Conservation (phyloP, 1,139 yeast genomes). For the Lipomyces yarrowii region DNA sequence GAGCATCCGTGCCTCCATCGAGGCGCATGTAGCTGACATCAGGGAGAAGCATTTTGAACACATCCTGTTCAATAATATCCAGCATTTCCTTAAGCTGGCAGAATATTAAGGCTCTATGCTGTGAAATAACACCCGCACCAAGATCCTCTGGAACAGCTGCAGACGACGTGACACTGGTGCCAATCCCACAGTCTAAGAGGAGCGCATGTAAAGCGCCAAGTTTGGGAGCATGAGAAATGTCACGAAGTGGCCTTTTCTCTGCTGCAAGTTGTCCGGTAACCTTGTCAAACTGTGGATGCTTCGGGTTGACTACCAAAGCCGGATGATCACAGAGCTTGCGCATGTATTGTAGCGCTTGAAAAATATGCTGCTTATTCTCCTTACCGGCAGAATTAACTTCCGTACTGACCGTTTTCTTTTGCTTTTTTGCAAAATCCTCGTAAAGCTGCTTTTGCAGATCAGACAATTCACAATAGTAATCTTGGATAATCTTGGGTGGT, state of each 20-base stretch:
- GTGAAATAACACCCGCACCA: slow-evolving; percentile 79
- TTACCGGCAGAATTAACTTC: slow-evolving; percentile 56
- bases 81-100: slow-evolving; percentile 98
- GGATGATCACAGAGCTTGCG: slow-evolving; percentile 97
- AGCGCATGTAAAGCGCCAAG: slow-evolving; percentile 79
- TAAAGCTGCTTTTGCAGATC: slow-evolving; percentile 86
- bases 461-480: slow-evolving; percentile 93
- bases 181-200: slow-evolving; percentile 92
- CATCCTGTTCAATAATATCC: slow-evolving; percentile 90
- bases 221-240: slow-evolving; percentile 88
- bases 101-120: slow-evolving; percentile 92
- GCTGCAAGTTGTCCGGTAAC: slow-evolving; percentile 62
- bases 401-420: slow-evolving; percentile 68
- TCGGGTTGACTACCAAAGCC: slow-evolving; percentile 80
- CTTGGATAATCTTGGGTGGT: slow-evolving; percentile 98
- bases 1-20: slow-evolving; percentile 93
- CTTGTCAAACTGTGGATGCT: slow-evolving; percentile 79
- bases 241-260: slow-evolving; percentile 63
- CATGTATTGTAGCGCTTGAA: slow-evolving; percentile 98
- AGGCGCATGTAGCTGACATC: slow-evolving; percentile 91
- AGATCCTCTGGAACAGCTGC: slow-evolving; percentile 44
- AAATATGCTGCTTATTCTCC: slow-evolving; percentile 82
- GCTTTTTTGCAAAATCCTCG: slow-evolving; percentile 88
- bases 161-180: slow-evolving; percentile 52
- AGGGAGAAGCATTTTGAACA: slow-evolving; percentile 82